phyloP scores from a whole-genome alignment of 306 rosid species.

The Coriaria nepalensis region DNA sequence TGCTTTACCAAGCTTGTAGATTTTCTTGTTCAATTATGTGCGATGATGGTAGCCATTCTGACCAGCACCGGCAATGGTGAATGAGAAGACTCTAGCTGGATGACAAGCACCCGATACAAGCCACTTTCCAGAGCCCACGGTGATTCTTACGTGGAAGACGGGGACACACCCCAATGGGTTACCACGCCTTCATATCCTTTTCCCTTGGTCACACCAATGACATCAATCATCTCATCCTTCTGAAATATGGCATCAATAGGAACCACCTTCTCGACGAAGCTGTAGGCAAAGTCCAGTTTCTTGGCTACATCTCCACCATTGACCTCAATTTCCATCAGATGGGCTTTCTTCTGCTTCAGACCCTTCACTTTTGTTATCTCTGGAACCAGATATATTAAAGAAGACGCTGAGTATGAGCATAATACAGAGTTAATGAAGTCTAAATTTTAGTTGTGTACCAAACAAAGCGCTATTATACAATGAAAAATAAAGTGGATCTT shows the following conservation, averaged over 20 bases:
- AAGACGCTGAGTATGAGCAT: too few species aligned
- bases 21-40: conserved; percentile 51
- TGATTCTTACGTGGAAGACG: conserved; percentile 87
- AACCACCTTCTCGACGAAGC: conserved; percentile 32
- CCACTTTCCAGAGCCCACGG: conserved; percentile 71
- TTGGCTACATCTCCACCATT: conserved; percentile 27
- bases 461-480: too few species aligned
- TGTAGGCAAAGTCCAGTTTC: conserved; percentile 30
- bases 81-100: conserved; percentile 80
- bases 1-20: conserved; percentile 29
- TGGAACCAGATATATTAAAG: neutral
- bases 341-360: conserved; percentile 41
- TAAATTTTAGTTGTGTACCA: too few species aligned
- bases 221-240: conserved; percentile 82
- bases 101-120: conserved; percentile 94
- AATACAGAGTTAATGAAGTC: neutral
- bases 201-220: conserved; percentile 74
- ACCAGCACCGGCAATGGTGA: conserved; percentile 83
- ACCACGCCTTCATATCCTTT: conserved; percentile 85
- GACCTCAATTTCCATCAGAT: conserved; percentile 41
- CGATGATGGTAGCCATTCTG: conserved; percentile 81
- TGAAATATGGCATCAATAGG: conserved; percentile 77
- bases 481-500: too few species aligned
- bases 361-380: conserved; percentile 35
- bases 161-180: conserved; percentile 72